Percentiles rank a stretch among this genome's conserved stretches.
Conservation (phyloP, 306 rosid species). For the Nissolia schottii region DNA sequence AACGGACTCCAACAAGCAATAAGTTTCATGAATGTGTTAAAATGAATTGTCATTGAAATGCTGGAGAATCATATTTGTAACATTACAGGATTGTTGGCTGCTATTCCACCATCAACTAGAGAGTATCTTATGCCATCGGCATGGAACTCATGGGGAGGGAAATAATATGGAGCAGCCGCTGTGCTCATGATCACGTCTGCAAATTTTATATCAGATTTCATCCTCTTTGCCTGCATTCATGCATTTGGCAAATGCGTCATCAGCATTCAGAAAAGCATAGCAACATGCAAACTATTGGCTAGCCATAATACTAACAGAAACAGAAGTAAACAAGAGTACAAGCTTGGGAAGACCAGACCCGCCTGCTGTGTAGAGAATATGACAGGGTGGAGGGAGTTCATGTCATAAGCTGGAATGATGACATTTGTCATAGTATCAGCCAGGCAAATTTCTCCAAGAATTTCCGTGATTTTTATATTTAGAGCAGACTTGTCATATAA, state of each 20-base stretch:
- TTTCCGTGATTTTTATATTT: neutral
- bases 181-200: slow-evolving; percentile 20
- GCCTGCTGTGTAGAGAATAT: slow-evolving; percentile 13
- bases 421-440: slow-evolving; percentile 15
- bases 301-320: neutral
- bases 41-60: neutral
- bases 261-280: neutral
- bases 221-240: slow-evolving; percentile 9
- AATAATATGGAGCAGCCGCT: slow-evolving; percentile 20
- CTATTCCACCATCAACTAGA: slow-evolving; percentile 16
- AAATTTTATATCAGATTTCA: neutral
- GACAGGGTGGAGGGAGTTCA: neutral
- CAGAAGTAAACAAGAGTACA: neutral
- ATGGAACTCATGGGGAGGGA: neutral
- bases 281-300: neutral
- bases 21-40: neutral
- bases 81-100: slow-evolving; percentile 17
- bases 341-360: neutral
- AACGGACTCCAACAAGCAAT: neutral
- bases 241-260: neutral
- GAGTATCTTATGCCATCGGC: neutral
- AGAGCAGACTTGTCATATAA: neutral
- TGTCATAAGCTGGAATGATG: slow-evolving; percentile 21
- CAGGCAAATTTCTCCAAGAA: neutral
- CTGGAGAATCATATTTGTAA: neutral